A percentile compares a stretch with the other conserved stretches of the same genome.
These are phyloP conservation scores for Chlamydomonas eustigma DNA, from an alignment of 139 green algal genomes.

Conservation along the genomic window DNA sequence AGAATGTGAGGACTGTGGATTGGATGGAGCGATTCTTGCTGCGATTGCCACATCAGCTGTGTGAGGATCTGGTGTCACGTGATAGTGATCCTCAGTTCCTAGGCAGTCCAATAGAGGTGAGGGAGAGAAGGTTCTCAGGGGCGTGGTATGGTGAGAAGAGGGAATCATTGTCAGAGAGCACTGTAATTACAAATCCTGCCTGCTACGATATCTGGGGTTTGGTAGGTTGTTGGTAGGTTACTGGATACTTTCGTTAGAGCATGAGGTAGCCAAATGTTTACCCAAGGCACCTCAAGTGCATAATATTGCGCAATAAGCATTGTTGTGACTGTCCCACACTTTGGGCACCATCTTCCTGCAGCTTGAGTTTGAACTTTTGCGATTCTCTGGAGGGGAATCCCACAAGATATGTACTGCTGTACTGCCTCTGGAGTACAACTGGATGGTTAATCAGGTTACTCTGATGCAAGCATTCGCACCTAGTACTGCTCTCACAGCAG, in stretches of 20 bases:
- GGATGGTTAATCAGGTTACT: constrained; percentile 11
- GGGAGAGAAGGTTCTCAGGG: not conserved
- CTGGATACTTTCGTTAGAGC: too few species aligned
- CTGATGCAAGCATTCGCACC: not conserved
- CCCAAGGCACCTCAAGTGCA: too few species aligned
- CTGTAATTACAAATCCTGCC: too few species aligned
- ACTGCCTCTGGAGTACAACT: constrained; percentile 13
- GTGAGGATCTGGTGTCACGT: not conserved
- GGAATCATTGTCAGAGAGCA: too few species aligned
- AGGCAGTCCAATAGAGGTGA: not conserved
- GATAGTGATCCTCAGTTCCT: not conserved
- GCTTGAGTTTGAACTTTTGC: not conserved
- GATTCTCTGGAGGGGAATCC: not conserved
- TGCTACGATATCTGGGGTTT: too few species aligned
- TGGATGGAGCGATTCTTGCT: constrained; percentile 2
- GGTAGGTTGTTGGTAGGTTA: too few species aligned
- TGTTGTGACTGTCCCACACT: too few species aligned
- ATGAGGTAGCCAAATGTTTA: too few species aligned
- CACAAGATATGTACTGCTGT: not conserved
- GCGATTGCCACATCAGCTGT: constrained; percentile 1
- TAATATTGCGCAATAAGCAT: too few species aligned
- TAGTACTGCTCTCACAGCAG: not conserved
- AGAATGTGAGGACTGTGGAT: too few species aligned
- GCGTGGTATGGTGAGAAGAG: not conserved
- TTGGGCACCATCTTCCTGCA: too few species aligned